Conservation (phyloP, 805 yeast genomes). For the Hanseniaspora jakobsenii region DNA sequence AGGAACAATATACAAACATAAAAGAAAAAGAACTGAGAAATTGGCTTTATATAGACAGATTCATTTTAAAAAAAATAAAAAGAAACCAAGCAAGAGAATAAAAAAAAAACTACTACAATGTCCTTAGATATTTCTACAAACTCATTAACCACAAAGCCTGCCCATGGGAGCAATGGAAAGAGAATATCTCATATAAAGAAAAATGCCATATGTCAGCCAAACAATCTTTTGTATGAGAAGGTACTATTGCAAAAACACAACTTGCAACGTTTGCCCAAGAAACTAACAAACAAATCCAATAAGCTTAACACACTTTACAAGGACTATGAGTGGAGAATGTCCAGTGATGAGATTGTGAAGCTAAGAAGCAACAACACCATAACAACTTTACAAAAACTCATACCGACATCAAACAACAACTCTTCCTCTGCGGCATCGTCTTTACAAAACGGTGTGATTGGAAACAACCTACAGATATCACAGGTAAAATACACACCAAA, state of each 20-base stretch:
- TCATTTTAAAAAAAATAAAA: too few species aligned
- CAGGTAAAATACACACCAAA: background rate
- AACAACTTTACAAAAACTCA: slow-evolving; percentile 5
- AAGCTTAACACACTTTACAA: background rate
- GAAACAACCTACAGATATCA: slow-evolving; percentile 4
- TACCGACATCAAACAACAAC: slow-evolving; percentile 3
- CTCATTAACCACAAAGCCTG: too few species aligned
- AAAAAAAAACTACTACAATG: too few species aligned
- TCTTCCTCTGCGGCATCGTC: too few species aligned
- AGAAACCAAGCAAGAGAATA: too few species aligned
- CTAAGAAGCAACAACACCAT: slow-evolving; percentile 1
- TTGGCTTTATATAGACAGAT: too few species aligned
- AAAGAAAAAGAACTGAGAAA: too few species aligned
- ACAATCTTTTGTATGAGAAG: slow-evolving; percentile 9
- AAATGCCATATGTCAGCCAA: slow-evolving; percentile 2
- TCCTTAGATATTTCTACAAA: too few species aligned
- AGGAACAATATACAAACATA: too few species aligned
- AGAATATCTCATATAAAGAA: slow-evolving; percentile 1
- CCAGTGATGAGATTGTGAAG: background rate
- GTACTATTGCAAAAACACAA: background rate
- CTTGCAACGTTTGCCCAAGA: background rate
- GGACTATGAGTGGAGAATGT: background rate
- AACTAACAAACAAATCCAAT: background rate
- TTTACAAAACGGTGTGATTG: too few species aligned
- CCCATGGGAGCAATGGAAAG: too few species aligned